Evolutionary conservation across 192 early-diverging fungal species (phyloP).

Genomic region (Mortierella hygrophila): DNA sequence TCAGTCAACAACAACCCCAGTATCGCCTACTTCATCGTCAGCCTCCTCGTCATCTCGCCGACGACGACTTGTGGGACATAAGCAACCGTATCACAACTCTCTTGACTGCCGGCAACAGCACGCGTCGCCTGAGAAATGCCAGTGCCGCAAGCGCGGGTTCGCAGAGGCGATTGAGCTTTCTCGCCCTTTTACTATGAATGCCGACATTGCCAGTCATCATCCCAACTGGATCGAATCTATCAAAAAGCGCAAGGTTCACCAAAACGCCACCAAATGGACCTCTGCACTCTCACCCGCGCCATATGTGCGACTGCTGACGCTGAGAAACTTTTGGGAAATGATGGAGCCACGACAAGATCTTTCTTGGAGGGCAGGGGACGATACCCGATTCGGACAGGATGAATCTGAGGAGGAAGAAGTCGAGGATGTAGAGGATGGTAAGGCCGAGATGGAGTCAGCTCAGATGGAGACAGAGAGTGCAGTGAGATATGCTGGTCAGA

Average conservation of each 20-base stretch:
- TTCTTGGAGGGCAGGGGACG: constrained; percentile 4
- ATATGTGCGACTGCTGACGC: constrained; percentile 35
- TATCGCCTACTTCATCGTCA: not conserved
- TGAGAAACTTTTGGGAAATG: constrained; percentile 49
- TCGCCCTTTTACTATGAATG: constrained; percentile 10
- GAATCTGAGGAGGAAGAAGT: not conserved
- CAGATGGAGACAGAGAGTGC: not conserved
- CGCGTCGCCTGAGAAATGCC: not conserved
- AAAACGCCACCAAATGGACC: constrained; percentile 47
- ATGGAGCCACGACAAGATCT: constrained; percentile 26
- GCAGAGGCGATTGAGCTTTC: constrained; percentile 30
- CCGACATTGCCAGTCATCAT: constrained; percentile 5
- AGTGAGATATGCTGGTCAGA: not conserved
- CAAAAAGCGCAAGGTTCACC: constrained; percentile 50
- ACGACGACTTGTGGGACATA: not conserved
- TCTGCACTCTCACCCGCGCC: constrained; percentile 39
- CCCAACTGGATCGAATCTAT: constrained; percentile 50
- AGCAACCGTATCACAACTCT: not conserved
- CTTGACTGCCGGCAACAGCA: constrained; percentile 9
- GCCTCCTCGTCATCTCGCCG: not conserved
- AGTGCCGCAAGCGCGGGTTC: constrained; percentile 39
- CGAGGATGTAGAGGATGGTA: not conserved
- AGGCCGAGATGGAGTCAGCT: not conserved
- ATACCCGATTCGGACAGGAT: not conserved
- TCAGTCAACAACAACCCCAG: not conserved